These are phyloP conservation scores for Russula sp. DNA, from an alignment of 768 basidiomycete genomes.

Conservation along the genomic window DNA sequence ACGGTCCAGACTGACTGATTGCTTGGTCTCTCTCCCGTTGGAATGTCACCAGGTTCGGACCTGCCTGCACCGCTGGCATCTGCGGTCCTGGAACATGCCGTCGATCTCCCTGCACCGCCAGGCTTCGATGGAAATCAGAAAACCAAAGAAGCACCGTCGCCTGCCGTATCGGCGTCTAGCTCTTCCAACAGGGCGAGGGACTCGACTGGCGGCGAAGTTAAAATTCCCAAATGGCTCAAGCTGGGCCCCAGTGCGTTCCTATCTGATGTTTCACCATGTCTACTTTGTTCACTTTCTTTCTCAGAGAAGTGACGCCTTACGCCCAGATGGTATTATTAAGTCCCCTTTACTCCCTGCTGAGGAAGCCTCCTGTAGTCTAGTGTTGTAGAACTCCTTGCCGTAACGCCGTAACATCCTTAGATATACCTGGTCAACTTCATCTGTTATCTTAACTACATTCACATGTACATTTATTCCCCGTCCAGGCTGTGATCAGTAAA, in stretches of 20 bases:
- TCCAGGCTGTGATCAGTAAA: conserved; percentile 45
- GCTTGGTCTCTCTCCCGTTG: background rate
- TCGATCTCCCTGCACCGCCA: conserved; percentile 60
- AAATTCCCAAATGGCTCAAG: conserved; percentile 78
- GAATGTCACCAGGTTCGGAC: conserved; percentile 37
- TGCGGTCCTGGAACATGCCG: conserved; percentile 47
- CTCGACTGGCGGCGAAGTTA: conserved; percentile 36
- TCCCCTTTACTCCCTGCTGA: background rate
- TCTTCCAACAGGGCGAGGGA: conserved; percentile 5
- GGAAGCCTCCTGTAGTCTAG: background rate
- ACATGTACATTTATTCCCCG: conserved; percentile 10
- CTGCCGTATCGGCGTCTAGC: background rate
- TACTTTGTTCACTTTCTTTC: conserved; percentile 1
- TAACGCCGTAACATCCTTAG: conserved; percentile 10
- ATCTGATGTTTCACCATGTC: background rate
- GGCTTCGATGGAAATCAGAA: conserved; percentile 27
- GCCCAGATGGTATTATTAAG: conserved; percentile 4
- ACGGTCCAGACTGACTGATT: background rate
- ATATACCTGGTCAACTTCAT: background rate
- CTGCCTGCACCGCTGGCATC: conserved; percentile 58
- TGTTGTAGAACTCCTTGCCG: background rate
- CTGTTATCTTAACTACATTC: conserved; percentile 6
- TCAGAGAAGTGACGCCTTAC: conserved; percentile 17
- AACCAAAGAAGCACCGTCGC: conserved; percentile 2
- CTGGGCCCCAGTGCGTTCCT: conserved; percentile 31